Conservation (phyloP, 1,284 basidiomycete genomes). For the Rhodotorula sp. region DNA sequence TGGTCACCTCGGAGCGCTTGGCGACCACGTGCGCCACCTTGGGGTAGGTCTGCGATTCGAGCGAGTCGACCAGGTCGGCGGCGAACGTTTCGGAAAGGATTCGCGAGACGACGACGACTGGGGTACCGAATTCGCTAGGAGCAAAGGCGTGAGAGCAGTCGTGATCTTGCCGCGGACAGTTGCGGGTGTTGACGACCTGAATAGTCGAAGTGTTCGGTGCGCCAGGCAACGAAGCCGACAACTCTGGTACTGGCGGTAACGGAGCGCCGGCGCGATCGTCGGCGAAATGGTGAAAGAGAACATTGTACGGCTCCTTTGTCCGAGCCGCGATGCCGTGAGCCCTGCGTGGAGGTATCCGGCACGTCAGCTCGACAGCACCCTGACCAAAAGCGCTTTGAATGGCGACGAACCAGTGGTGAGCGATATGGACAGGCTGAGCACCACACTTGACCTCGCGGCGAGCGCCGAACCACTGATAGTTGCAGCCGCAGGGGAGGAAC, state of each 20-base stretch:
- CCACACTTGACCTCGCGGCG: conserved; percentile 34
- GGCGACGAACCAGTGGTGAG: conserved; percentile 29
- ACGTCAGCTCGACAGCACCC: not conserved
- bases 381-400: not conserved
- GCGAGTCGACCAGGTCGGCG: conserved; percentile 24
- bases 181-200: conserved; percentile 28
- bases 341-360: not conserved
- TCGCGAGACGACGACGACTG: conserved; percentile 23
- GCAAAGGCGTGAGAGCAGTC: conserved; percentile 19
- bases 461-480: conserved; percentile 39
- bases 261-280: conserved; percentile 2
- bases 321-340: conserved; percentile 31
- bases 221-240: conserved; percentile 12
- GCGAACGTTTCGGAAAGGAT: conserved; percentile 23
- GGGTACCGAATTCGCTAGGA: conserved; percentile 18
- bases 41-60: conserved; percentile 29
- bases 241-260: conserved; percentile 3
- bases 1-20: not conserved
- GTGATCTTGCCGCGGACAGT: conserved; percentile 39
- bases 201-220: conserved; percentile 27
- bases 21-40: conserved; percentile 27
- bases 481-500: conserved; percentile 40
- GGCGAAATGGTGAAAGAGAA: conserved; percentile 32
- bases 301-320: conserved; percentile 30
- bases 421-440: conserved; percentile 32